These are phyloP conservation scores for Cylindricascospora bacillispora DNA, from an alignment of 1,139 yeast species.

Conservation along the genomic window DNA sequence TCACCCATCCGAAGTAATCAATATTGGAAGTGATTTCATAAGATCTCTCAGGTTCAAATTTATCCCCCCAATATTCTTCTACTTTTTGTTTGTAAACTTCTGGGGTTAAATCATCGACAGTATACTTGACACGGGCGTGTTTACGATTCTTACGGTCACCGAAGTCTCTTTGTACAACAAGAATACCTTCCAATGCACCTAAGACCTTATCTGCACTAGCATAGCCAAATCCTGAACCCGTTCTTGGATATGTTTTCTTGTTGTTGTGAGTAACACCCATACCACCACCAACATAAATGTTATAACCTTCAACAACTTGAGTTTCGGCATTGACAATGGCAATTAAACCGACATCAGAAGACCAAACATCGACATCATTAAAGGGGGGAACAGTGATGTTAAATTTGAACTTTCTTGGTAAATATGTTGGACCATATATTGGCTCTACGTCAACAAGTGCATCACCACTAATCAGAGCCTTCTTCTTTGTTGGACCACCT, in stretches of 20 bases:
- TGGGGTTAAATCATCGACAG: constrained; percentile 83
- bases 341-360: constrained; percentile 86
- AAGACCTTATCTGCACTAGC: constrained; percentile 55
- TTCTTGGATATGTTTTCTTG: constrained; percentile 91
- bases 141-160: constrained; percentile 96
- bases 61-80: constrained; percentile 71
- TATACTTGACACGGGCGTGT: constrained; percentile 95
- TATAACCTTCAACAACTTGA: constrained; percentile 53
- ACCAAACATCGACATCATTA: constrained; percentile 94
- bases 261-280: constrained; percentile 98
- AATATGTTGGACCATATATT: constrained; percentile 69
- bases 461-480: constrained; percentile 76
- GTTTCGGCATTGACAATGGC: constrained; percentile 67
- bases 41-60: constrained; percentile 56
- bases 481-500: constrained; percentile 68
- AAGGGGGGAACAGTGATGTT: constrained; percentile 93
- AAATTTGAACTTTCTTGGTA: constrained; percentile 93
- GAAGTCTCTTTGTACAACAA: constrained; percentile 87
- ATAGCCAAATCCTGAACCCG: constrained; percentile 80
- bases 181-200: constrained; percentile 76
- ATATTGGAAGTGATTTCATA: constrained; percentile 77
- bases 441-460: constrained; percentile 83
- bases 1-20: constrained; percentile 90
- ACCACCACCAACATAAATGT: constrained; percentile 93
- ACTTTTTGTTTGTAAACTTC: constrained; percentile 69